Base-by-base conservation (phyloP, 371 early-diverging fungal genomes). In the Mortierella sp. region DNA sequence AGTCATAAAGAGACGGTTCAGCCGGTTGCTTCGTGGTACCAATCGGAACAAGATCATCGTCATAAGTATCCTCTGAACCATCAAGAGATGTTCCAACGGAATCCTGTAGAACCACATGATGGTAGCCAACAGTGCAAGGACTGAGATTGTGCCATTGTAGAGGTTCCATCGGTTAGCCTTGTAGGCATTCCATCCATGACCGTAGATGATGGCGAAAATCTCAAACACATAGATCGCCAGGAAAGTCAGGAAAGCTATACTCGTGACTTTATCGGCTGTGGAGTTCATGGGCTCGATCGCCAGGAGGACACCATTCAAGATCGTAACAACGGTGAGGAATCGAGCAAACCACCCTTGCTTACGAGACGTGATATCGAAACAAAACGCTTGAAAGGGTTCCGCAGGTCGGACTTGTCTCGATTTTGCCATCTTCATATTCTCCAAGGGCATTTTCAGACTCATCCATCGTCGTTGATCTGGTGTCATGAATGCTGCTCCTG, bases 1-100 rank as follows among this genome's bases (percentile, higher is more conserved):
- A n/a, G 86, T 87, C 16, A 87, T 88, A 55, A 90, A 89, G 16
- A 90, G 74, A 43, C 87, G 88, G 65, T 90, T 88, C 49, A 90
- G 59, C 58, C 84, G 81, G 56, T 90, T 87, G 51, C 84, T 90
- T 43, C 84, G 80, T 38, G 87, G 90, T 3, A 90, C 87, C 30
- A 90, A 70, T 48, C 88, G 87, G 59, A 89, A 86, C 41, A 87
- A 80, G n/a, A 89, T 84, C 1, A 87, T 87, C 0, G 88, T 88
- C 80, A 89, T 76, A 47, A 89, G 86, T 57, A 90, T 41, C 58
- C 88, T 90, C 70, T 90, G 88, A 0, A 81, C 70, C 66, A 87
- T 86, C 0, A 87, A 71, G 47, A 85, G 78, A 10, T 79, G 67
- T 55, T 87, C 84, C 24, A 78, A 67, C 6, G 48, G 42, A 6